Base-by-base conservation (phyloP, 2,329 filamentous ascomycete genomes). In the Nothophaeocryptopus gaeumannii region DNA sequence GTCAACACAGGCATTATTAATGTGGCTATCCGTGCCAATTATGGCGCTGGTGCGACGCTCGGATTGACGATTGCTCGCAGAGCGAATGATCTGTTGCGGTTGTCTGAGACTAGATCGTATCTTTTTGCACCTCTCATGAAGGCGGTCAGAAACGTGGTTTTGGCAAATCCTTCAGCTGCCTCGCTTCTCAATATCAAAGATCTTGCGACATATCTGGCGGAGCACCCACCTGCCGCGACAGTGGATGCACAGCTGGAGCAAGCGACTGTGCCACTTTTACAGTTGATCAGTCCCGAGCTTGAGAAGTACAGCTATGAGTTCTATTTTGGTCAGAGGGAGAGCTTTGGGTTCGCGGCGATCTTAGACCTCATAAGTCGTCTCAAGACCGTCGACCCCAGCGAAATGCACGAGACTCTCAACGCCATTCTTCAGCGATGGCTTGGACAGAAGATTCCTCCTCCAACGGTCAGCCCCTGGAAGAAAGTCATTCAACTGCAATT, bases 381-480 rank as follows among this genome's bases (percentile, higher is more conserved):
- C 5, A 64, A 66, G n/a, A 32, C 41, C 2, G 48, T 57, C 5
- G 47, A 58, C 29, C 16, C 36, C 5, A 32, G 46, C 16, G 34
- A 55, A n/a, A 32, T 51, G 47, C 20, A 51, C n/a, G 26, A 40
- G 5, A 58, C 75, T 1, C 55, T 75, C 8, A 55, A 68, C 15
- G 54, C 55, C 5, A 49, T 76, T 1, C 47, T 75, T 3, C 55
- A 72, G 26, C 72, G 69, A 8, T 78, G 75, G 74, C 58, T 60
- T 14, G 58, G 59, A 10, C 75, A 78, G 51, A 72, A 69, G 52
- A 55, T 63, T 9, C 71, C 74, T 2, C 62, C 72, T 8, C 71
- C 71, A 3, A 70, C 72, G 32, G 71, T 76, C 34, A 72, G 66
- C 51, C 70, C 71, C 39, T 78, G 73, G 73, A 78, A 78, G 55